These are phyloP conservation scores for Ananas comosus DNA, from an alignment of 176 grass and related monocot species.

Conservation along the genomic window DNA sequence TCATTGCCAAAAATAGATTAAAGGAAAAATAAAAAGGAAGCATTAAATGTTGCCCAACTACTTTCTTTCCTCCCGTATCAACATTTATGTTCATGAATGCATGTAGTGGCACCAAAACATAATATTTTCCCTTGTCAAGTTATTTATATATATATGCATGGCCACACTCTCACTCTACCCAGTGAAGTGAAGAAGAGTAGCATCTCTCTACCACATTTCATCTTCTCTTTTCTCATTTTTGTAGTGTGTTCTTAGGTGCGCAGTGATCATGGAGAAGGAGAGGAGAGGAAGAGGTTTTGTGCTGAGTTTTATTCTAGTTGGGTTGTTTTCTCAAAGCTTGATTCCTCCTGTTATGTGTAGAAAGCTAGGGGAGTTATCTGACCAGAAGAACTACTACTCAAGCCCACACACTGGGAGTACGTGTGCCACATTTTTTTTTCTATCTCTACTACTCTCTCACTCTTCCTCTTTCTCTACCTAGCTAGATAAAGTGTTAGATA, in stretches of 20 bases:
- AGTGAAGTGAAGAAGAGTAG: neutral
- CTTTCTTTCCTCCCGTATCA: neutral
- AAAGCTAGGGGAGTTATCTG: neutral
- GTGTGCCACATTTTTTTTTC: neutral
- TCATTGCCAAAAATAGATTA: too few species aligned
- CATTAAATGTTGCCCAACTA: conserved; percentile 2
- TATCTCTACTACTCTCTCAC: conserved; percentile 3
- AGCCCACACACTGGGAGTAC: neutral
- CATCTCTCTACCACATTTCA: neutral
- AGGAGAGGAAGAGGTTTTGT: neutral
- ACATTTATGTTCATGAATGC: conserved; percentile 12
- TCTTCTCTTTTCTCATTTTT: neutral
- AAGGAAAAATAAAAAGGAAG: neutral
- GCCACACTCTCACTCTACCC: neutral
- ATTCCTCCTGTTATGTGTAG: neutral
- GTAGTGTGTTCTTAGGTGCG: neutral
- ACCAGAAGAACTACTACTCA: neutral
- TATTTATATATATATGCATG: conserved; percentile 1
- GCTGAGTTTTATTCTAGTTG: neutral
- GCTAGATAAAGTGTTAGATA: neutral
- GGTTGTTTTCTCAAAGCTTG: neutral
- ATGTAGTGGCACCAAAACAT: neutral
- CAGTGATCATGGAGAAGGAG: conserved; percentile 1
- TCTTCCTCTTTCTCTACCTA: conserved; percentile 1
- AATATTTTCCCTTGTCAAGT: neutral